Percentiles rank a stretch among this genome's conserved stretches.
These are phyloP conservation scores for Apophysomyces sp. DNA, from an alignment of 371 early-diverging fungal genomes.

Conservation along the genomic window DNA sequence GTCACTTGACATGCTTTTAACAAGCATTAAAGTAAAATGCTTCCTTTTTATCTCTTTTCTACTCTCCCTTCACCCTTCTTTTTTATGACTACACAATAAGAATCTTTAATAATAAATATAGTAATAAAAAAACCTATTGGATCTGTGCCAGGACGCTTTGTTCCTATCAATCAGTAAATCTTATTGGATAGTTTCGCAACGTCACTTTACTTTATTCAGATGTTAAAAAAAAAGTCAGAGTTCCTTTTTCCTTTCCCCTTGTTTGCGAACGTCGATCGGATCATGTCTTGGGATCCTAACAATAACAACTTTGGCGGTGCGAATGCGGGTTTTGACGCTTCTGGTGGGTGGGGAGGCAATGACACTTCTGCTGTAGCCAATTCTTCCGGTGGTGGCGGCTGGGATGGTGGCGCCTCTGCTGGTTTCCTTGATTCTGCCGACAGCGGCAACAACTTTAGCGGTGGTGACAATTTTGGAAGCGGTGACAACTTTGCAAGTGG, in stretches of 20 bases:
- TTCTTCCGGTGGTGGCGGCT: constrained; percentile 8
- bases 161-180: not conserved
- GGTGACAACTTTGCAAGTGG: no score
- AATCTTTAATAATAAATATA: no score
- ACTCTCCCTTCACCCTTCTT: no score
- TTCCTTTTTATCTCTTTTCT: no score
- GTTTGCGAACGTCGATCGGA: not conserved
- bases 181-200: not conserved
- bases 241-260: not conserved
- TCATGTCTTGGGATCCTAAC: constrained; percentile 22
- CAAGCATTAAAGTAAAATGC: no score
- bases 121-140: no score
- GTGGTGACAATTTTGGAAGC: not conserved
- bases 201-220: not conserved
- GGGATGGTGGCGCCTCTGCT: constrained; percentile 5
- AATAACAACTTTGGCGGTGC: constrained; percentile 6
- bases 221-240: not conserved
- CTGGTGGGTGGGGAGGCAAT: constrained; percentile 14
- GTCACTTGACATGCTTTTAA: no score
- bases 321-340: not conserved
- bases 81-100: no score
- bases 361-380: not conserved
- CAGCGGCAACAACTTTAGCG: constrained; percentile 4
- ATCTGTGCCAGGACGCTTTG: no score
- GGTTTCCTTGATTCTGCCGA: constrained; percentile 4